A percentile compares a stretch with the other conserved stretches of the same genome.
phyloP scores from a whole-genome alignment of 345 rosid species.

The Anastatica hierochuntica region DNA sequence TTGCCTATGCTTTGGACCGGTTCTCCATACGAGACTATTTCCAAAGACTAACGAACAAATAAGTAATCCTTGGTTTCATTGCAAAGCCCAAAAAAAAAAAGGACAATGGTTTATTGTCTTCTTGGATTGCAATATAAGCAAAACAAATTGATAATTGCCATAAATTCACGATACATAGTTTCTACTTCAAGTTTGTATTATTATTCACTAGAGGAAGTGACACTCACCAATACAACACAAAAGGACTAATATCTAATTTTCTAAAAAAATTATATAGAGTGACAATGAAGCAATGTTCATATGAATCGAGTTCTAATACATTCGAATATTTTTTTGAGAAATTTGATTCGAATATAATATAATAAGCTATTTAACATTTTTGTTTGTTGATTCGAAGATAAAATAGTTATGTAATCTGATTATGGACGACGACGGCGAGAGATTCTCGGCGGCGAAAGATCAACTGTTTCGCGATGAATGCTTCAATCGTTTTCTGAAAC shows the following conservation, averaged over 20 bases:
- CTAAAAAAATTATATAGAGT: background rate
- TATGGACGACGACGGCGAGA: conserved; percentile 22
- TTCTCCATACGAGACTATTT: too few species aligned
- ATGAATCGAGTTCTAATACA: background rate
- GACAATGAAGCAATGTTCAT: too few species aligned
- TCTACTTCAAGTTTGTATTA: conserved; percentile 24
- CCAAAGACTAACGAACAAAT: too few species aligned
- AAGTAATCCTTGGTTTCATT: background rate
- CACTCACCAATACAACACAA: background rate
- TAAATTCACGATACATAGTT: conserved; percentile 16
- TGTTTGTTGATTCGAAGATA: too few species aligned
- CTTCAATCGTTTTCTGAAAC: conserved; percentile 59
- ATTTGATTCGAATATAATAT: background rate
- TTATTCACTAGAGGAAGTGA: conserved; percentile 16
- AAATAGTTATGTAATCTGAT: too few species aligned
- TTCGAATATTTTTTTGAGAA: conserved; percentile 3
- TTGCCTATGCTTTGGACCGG: too few species aligned
- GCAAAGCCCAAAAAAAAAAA: background rate
- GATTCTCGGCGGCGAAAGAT: conserved; percentile 40
- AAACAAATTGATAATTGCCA: conserved; percentile 4
- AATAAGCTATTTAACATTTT: too few species aligned
- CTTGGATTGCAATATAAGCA: conserved; percentile 9
- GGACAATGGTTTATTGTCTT: background rate
- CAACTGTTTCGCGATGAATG: conserved; percentile 56
- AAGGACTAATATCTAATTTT: background rate